These are phyloP conservation scores for Aspergillus tamarii DNA, from an alignment of 2,329 filamentous ascomycete species.

Conservation along the genomic window DNA sequence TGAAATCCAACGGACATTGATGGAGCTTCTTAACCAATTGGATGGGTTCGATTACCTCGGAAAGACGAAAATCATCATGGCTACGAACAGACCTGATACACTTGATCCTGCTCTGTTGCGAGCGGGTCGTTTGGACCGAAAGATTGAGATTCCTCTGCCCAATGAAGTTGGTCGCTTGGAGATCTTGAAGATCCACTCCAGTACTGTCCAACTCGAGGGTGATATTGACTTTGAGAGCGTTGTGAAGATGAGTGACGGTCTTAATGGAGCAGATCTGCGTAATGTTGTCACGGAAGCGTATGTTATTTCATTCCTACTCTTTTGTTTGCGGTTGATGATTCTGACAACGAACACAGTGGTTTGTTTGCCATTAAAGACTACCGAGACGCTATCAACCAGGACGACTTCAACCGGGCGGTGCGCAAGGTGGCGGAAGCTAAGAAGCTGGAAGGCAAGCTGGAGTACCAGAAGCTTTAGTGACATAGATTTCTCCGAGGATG, in stretches of 20 bases:
- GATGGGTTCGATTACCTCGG: conserved; percentile 99
- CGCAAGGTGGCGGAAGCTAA: conserved; percentile 96
- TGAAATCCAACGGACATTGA: conserved; percentile 96
- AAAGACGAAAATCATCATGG: conserved; percentile 99
- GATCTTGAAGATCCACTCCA: conserved; percentile 96
- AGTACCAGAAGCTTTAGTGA: conserved; percentile 88
- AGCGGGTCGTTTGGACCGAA: conserved; percentile 90
- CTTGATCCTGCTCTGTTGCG: conserved; percentile 90
- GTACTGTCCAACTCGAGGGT: conserved; percentile 82
- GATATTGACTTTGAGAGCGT: conserved; percentile 99
- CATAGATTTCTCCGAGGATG: conserved; percentile 21
- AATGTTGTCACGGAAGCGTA: conserved; percentile 99
- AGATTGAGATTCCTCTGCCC: conserved; percentile 95
- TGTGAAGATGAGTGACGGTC: conserved; percentile 98
- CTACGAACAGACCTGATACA: conserved; percentile 93
- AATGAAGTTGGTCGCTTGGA: conserved; percentile 96
- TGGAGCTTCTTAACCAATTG: conserved; percentile 98
- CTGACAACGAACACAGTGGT: conserved; percentile 60
- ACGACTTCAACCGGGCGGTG: conserved; percentile 99
- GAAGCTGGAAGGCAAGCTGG: conserved; percentile 97
- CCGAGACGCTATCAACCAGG: conserved; percentile 92
- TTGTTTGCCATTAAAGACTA: conserved; percentile 99
- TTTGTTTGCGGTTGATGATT: not conserved
- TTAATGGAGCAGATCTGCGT: conserved; percentile 95
- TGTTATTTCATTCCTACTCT: conserved; percentile 47